Conservation (phyloP, 2,329 filamentous ascomycete genomes). For the Huntiella moniliformis region DNA sequence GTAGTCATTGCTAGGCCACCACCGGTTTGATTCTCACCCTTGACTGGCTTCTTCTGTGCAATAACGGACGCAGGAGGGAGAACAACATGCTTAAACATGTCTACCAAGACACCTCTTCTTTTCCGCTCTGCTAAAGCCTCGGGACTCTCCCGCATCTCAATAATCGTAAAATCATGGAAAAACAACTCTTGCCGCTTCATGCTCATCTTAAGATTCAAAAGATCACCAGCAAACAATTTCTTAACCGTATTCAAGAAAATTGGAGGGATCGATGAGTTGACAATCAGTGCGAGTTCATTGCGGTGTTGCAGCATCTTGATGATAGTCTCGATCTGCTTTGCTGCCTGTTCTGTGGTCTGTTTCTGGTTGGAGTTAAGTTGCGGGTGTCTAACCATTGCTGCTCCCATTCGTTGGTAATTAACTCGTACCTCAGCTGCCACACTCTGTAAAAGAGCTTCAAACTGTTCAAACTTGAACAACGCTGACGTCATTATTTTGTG, state of each 20-base stretch:
- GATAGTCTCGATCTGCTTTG: constrained; percentile 24
- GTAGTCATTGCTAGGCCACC: constrained; percentile 3
- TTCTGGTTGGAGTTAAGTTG: constrained; percentile 2
- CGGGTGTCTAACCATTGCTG: constrained; percentile 3
- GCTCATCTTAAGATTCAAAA: constrained; percentile 37
- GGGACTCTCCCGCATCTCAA: constrained; percentile 43
- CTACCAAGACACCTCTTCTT: constrained; percentile 24
- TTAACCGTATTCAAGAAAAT: constrained; percentile 40
- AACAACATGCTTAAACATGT: constrained; percentile 40
- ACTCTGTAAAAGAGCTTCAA: constrained; percentile 39
- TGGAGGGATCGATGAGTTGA: constrained; percentile 27
- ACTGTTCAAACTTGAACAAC: constrained; percentile 39
- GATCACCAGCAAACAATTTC: constrained; percentile 40
- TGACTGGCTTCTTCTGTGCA: constrained; percentile 14
- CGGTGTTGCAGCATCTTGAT: constrained; percentile 29
- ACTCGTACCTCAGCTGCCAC: constrained; percentile 30
- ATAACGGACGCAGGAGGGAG: constrained; percentile 19
- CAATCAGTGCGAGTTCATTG: constrained; percentile 33
- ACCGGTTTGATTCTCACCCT: constrained; percentile 10
- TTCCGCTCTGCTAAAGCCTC: constrained; percentile 24
- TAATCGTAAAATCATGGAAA: constrained; percentile 50
- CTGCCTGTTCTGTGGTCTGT: constrained; percentile 15
- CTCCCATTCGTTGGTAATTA: constrained; percentile 18
- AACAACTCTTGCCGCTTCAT: constrained; percentile 51
- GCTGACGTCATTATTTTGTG: constrained; percentile 30